phyloP scores from a whole-genome alignment of 1,139 yeast species.

The Suhomyces anneliseae region DNA sequence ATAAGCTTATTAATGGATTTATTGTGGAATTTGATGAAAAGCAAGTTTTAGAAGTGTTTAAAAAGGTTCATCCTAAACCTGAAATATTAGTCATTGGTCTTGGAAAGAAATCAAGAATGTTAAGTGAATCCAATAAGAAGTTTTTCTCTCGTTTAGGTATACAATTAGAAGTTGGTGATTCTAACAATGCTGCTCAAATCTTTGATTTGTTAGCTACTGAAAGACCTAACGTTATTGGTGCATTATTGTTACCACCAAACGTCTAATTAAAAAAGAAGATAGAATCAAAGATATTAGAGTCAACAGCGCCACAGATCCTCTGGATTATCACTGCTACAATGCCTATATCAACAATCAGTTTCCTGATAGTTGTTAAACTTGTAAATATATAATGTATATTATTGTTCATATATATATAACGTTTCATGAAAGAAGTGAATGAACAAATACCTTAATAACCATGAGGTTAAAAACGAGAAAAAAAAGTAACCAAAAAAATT shows the following conservation, averaged over 20 bases:
- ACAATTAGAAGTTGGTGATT: slow-evolving; percentile 66
- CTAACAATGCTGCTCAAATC: slow-evolving; percentile 64
- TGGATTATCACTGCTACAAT: too few species aligned
- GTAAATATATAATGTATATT: slow-evolving; percentile 3
- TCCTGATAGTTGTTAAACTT: neutral
- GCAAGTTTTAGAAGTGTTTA: slow-evolving; percentile 48
- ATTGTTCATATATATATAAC: slow-evolving; percentile 2
- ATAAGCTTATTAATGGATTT: slow-evolving; percentile 42
- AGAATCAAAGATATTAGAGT: neutral
- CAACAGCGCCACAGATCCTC: neutral
- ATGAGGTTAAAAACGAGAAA: neutral
- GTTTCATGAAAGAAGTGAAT: slow-evolving; percentile 5
- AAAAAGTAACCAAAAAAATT: neutral
- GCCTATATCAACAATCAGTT: too few species aligned
- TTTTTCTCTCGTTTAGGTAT: slow-evolving; percentile 60
- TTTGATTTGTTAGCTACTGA: slow-evolving; percentile 80
- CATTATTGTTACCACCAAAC: slow-evolving; percentile 70
- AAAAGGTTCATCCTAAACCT: slow-evolving; percentile 71
- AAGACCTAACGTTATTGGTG: slow-evolving; percentile 70
- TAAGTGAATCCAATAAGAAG: slow-evolving; percentile 54
- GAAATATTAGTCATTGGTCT: slow-evolving; percentile 73
- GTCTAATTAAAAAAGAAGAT: slow-evolving; percentile 28
- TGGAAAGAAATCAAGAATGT: slow-evolving; percentile 61
- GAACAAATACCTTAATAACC: neutral
- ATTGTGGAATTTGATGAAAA: slow-evolving; percentile 40